Percentiles rank a stretch among this genome's conserved stretches.
These are phyloP conservation scores for Coemansia sp. DNA, from an alignment of 192 early-diverging fungal species.

Conservation along the genomic window DNA sequence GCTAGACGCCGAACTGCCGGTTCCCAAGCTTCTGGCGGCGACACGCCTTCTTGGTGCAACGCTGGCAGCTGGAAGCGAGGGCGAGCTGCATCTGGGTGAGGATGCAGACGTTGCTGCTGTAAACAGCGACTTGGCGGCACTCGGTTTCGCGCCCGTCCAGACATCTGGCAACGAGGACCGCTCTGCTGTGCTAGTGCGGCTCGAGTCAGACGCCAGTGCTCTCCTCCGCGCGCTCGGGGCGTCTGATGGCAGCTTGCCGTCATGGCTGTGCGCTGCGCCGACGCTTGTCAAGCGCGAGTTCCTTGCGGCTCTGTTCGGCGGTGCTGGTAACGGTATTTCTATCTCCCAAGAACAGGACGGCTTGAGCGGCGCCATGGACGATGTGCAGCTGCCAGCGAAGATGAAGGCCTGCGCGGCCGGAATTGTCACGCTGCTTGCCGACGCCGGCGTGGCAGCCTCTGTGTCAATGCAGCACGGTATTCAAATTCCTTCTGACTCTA, in stretches of 20 bases:
- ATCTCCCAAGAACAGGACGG: slow-evolving; percentile 4
- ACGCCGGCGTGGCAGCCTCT: slow-evolving; percentile 16
- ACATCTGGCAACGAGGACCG: background rate
- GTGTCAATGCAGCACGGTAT: background rate
- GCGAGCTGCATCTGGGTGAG: slow-evolving; percentile 17
- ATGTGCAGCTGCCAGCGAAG: slow-evolving; percentile 8
- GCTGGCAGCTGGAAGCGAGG: background rate
- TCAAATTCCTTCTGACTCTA: background rate
- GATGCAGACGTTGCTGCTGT: slow-evolving; percentile 21
- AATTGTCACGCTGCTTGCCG: slow-evolving; percentile 19
- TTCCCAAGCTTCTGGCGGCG: slow-evolving; percentile 25
- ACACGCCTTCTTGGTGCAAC: slow-evolving; percentile 20
- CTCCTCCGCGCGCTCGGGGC: slow-evolving; percentile 15
- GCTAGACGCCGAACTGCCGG: slow-evolving; percentile 22
- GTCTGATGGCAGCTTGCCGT: slow-evolving; percentile 9
- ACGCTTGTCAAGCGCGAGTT: slow-evolving; percentile 31
- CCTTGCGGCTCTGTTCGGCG: slow-evolving; percentile 28
- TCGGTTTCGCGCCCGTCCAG: slow-evolving; percentile 17
- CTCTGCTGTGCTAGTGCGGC: background rate
- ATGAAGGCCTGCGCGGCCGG: slow-evolving; percentile 17
- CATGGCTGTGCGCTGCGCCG: slow-evolving; percentile 24
- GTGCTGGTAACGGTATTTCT: slow-evolving; percentile 7
- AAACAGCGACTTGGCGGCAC: slow-evolving; percentile 20
- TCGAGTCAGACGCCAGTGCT: slow-evolving; percentile 1
- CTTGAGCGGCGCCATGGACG: slow-evolving; percentile 15